Percentiles rank a stretch among this genome's conserved stretches.
Evolutionary conservation across 805 yeast genomes (phyloP).

Genomic region (Yarrowia keelungensis): DNA sequence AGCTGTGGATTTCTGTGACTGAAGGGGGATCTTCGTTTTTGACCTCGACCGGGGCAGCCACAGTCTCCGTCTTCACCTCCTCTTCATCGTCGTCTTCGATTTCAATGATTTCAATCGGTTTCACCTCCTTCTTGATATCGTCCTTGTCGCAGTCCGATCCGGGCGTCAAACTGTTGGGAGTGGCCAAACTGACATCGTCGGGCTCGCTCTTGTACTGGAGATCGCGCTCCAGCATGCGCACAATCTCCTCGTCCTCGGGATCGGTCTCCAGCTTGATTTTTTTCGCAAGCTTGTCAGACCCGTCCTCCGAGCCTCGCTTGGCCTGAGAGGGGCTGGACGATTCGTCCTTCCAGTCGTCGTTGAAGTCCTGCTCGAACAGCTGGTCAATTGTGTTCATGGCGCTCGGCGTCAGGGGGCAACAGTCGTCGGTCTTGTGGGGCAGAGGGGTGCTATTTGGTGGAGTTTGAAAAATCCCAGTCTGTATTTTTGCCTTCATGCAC

Average conservation of each 20-base stretch:
- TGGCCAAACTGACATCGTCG: conserved; percentile 28
- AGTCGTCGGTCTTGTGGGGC: neutral
- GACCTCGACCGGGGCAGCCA: neutral
- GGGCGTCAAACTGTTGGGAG: conserved; percentile 29
- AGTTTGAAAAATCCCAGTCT: neutral
- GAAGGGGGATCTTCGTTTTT: neutral
- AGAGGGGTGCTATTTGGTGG: neutral
- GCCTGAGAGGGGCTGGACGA: neutral
- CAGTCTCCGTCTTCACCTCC: neutral
- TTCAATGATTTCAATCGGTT: conserved; percentile 18
- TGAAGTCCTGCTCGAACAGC: conserved; percentile 37
- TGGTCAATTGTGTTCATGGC: conserved; percentile 39
- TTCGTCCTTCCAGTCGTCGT: conserved; percentile 32
- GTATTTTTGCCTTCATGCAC: conserved; percentile 24
- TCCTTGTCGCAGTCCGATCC: conserved; percentile 32
- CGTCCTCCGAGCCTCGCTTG: neutral
- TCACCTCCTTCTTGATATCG: conserved; percentile 6
- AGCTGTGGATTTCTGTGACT: neutral
- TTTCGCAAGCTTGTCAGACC: neutral
- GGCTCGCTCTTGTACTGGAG: conserved; percentile 18
- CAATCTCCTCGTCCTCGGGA: conserved; percentile 16
- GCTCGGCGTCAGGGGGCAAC: conserved; percentile 13
- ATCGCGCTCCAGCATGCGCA: conserved; percentile 21
- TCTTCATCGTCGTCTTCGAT: conserved; percentile 22
- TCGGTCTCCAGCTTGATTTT: conserved; percentile 14